A percentile compares a stretch with the other conserved stretches of the same genome.
phyloP scores from a whole-genome alignment of 306 rosid genomes.

The Ormosia semicastrata region DNA sequence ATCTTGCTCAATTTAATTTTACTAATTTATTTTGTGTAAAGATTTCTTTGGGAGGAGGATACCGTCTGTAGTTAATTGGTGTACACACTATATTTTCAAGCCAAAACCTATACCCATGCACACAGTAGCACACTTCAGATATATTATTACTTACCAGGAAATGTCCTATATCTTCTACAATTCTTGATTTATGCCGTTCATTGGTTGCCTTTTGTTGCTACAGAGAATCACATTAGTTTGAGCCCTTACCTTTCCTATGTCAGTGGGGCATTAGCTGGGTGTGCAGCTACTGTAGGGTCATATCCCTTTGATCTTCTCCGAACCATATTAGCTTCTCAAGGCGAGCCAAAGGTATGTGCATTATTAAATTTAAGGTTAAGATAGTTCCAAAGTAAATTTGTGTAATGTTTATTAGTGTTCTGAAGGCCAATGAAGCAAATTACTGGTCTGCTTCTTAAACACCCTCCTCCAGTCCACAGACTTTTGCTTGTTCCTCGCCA shows the following conservation, averaged over 20 bases:
- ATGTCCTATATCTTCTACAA: neutral
- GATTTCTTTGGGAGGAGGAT: neutral
- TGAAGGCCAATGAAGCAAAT: slow-evolving; percentile 4
- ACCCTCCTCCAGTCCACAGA: neutral
- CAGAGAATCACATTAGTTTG: slow-evolving; percentile 79
- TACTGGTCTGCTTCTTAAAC: neutral
- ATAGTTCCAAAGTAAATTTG: neutral
- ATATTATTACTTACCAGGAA: neutral
- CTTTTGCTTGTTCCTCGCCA: neutral
- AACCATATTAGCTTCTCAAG: slow-evolving; percentile 95
- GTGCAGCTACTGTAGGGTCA: slow-evolving; percentile 93
- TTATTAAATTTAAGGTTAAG: neutral
- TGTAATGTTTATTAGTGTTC: slow-evolving; percentile 5
- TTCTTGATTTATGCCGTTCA: slow-evolving; percentile 22
- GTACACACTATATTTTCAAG: neutral
- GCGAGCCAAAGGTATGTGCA: slow-evolving; percentile 85
- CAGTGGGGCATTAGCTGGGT: slow-evolving; percentile 91
- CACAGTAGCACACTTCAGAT: neutral
- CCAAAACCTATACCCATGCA: neutral
- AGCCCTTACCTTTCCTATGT: slow-evolving; percentile 87
- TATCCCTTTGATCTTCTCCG: slow-evolving; percentile 96
- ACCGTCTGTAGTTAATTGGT: neutral
- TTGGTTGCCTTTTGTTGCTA: slow-evolving; percentile 34
- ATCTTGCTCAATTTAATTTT: neutral
- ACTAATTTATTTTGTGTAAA: neutral